Evolutionary conservation across 306 rosid species (phyloP).

Genomic region (Medicago lupulina): DNA sequence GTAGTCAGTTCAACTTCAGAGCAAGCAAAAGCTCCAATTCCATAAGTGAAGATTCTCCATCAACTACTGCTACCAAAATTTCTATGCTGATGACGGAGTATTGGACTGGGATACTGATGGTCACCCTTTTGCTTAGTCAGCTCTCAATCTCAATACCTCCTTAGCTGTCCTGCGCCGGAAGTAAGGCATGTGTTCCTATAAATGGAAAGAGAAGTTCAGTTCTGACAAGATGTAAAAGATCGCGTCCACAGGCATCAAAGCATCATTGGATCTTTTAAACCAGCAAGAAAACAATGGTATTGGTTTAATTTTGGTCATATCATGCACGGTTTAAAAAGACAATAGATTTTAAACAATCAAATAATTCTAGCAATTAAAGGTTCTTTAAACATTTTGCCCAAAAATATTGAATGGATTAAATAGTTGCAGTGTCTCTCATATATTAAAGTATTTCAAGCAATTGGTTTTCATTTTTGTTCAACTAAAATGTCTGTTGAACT

Average conservation of each 20-base stretch:
- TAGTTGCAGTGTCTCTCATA: conserved; percentile 9
- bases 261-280: conserved; percentile 26
- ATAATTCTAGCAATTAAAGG: conserved; percentile 28
- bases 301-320: conserved; percentile 3
- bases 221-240: conserved; percentile 9
- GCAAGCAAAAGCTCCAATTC: conserved; percentile 25
- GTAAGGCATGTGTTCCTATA: conserved; percentile 90
- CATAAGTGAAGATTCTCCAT: conserved; percentile 36
- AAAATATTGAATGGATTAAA: not conserved
- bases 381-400: not conserved
- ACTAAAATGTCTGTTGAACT: conserved; percentile 7
- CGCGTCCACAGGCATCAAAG: no score
- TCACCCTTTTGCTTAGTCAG: conserved; percentile 61
- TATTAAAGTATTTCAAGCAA: conserved; percentile 15
- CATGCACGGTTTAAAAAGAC: not conserved
- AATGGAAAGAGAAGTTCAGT: conserved; percentile 40
- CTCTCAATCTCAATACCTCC: conserved; percentile 82
- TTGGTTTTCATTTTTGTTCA: conserved; percentile 13
- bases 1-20: conserved; percentile 20
- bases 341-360: not conserved
- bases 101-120: conserved; percentile 1
- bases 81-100: not conserved
- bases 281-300: conserved; percentile 1
- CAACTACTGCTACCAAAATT: conserved; percentile 25
- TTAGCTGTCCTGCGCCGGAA: conserved; percentile 86